Base-by-base conservation (phyloP, 139 green algal genomes). In the Chlorella sp. region DNA sequence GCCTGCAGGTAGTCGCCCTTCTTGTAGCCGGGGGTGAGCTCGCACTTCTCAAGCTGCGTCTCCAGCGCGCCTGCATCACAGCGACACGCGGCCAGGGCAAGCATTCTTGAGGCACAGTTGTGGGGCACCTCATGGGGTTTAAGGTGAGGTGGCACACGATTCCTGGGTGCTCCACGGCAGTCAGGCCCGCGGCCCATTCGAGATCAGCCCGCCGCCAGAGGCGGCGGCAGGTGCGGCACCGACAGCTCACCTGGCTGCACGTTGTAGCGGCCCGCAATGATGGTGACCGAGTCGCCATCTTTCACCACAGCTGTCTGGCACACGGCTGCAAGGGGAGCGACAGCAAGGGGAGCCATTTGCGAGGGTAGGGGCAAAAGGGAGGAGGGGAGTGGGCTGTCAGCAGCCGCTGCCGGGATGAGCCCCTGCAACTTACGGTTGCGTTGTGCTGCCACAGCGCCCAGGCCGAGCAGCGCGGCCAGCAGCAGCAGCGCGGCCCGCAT, bases 251-350 rank as follows among this genome's bases (percentile, higher is more conserved):
- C 1, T 20, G 65, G 34, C 9, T 41, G 40, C 30, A 73, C 28
- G 32, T 28, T 28, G 30, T 60, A 83, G 40, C 73, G 26, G 48
- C 8, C 17, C 4, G 77, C 77, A 43, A 83, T 83, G 28, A 30
- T 74, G 60, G 30, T 58, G 24, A 83, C 64, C 17, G 77, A 74
- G 60, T 83, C 77, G 0, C 58, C 58, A 11, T 43, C 40, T 14
- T 60, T 16, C 11, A 83, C 77, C 28, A 83, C 60, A 34, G 73
- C 73, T 9, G 77, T 83, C 11, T 83, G 77, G 77, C 77, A 83
- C 40, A 83, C 77, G n/a, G 77, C 77, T 46, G 75, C 51, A 54
- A 44, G 32, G n/a, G 22, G 30, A 62, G 16, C 3, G 14, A 60
- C 17, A 54, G 70, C 17, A 26, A 30, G 30, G 41, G 11, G 3